phyloP scores from a whole-genome alignment of 2,329 filamentous ascomycete species.

The Akanthomyces uredinophilus region DNA sequence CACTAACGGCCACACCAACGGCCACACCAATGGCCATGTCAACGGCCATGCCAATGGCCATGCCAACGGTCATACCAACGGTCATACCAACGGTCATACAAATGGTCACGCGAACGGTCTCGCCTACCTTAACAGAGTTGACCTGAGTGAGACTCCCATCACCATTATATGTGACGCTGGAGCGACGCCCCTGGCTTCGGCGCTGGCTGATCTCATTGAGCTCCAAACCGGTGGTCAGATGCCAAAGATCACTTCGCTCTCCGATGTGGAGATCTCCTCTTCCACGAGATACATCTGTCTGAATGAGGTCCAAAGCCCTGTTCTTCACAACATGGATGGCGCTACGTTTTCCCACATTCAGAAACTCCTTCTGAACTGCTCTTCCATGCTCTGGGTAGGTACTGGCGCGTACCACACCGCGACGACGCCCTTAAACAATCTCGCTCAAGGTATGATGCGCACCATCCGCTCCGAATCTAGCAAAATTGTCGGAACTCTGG shows the following conservation, averaged over 20 bases:
- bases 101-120: background rate
- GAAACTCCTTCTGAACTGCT: slow-evolving; percentile 29
- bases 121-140: background rate
- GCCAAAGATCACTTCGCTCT: slow-evolving; percentile 20
- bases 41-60: slow-evolving; percentile 5
- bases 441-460: slow-evolving; percentile 41
- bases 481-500: slow-evolving; percentile 40
- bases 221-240: slow-evolving; percentile 19
- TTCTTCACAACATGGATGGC: slow-evolving; percentile 36
- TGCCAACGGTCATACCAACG: background rate
- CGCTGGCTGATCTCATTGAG: slow-evolving; percentile 21
- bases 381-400: slow-evolving; percentile 37
- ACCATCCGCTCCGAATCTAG: slow-evolving; percentile 43
- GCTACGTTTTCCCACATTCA: slow-evolving; percentile 35
- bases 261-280: slow-evolving; percentile 16
- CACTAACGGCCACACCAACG: slow-evolving; percentile 1
- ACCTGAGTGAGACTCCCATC: slow-evolving; percentile 17
- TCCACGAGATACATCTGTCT: slow-evolving; percentile 34
- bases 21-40: background rate
- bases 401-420: slow-evolving; percentile 34
- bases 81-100: background rate
- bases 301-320: slow-evolving; percentile 38
- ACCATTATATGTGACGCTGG: slow-evolving; percentile 24
- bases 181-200: slow-evolving; percentile 18
- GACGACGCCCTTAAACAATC: slow-evolving; percentile 35